Evolutionary conservation across 768 basidiomycete species (phyloP), one percentile per base, ranked within the genome.

Genomic region (Tubosaeta sp.): DNA sequence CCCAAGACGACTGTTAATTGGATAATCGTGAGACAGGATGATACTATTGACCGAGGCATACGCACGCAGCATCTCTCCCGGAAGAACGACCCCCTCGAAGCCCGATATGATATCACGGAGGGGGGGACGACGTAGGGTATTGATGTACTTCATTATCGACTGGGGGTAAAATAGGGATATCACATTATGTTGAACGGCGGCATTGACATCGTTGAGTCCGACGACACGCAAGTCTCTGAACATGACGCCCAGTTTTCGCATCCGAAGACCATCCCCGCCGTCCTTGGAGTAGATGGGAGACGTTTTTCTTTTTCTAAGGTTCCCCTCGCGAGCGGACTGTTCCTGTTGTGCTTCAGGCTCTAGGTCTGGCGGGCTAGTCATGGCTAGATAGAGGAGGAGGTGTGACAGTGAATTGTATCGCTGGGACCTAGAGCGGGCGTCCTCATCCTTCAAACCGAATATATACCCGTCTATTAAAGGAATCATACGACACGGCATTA

Each of bases 61-160:
- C 75, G 57, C 59, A 83, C 88, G 72, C 32, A 88, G 75, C 88
- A 91, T 88, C 69, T 90, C 86, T 14, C 86, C 85, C 0, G 85
- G 79, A 5, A 79, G 74, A 12, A 88, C 74, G 2, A 81, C 73
- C 9, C 86, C 87, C 37, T 85, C 81, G 53, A 89, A 83, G 13
- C 74, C 77, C 17, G 74, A 72, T 33, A 91, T 69, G 43, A 89
- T 86, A 52, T 76, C 78, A 12, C 82, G 76, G 6, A 85, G 66
- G 3, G 82, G 79, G 3, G 88, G 88, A 47, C 86, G 83, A 25
- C 80, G 74, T 6, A 74, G 52, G 4, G 70, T 71, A 25, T 75
- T 74, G 4, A 82, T 60, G 16, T 68, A 65, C 31, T 64, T 65
- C 26, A 72, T 33, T 17, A 80, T 57, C 8, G 75, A 63, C 32